These are phyloP conservation scores for Butyriboletus loyo DNA, from an alignment of 768 basidiomycete species.

Conservation along the genomic window DNA sequence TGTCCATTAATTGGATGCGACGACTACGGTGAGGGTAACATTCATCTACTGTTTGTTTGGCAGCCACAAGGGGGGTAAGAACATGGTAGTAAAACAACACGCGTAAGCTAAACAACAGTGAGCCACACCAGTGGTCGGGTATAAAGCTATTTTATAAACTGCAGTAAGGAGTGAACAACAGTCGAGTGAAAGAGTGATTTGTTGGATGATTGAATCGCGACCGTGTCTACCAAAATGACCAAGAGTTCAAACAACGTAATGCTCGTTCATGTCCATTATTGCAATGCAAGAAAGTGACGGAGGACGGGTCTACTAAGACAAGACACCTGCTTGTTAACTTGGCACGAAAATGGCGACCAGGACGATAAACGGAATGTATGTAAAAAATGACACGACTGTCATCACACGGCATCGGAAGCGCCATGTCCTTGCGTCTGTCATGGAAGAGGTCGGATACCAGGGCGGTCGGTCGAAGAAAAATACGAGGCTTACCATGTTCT, in stretches of 20 bases:
- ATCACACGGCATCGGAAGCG: slow-evolving; percentile 72
- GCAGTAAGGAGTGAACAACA: slow-evolving; percentile 21
- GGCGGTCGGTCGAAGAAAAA: background rate
- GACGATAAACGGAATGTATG: slow-evolving; percentile 77
- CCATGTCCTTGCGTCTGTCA: slow-evolving; percentile 69
- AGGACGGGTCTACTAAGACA: slow-evolving; percentile 9
- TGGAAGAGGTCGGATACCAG: slow-evolving; percentile 4
- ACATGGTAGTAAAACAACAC: slow-evolving; percentile 21
- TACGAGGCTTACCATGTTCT: slow-evolving; percentile 57
- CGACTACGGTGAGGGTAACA: background rate
- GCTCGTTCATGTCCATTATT: slow-evolving; percentile 17
- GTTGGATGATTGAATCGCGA: slow-evolving; percentile 8
- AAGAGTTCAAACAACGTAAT: slow-evolving; percentile 8
- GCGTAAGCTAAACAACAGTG: slow-evolving; percentile 21
- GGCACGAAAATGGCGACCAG: slow-evolving; percentile 63
- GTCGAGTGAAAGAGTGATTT: slow-evolving; percentile 20
- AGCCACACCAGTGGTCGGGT: slow-evolving; percentile 17
- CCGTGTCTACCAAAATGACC: slow-evolving; percentile 16
- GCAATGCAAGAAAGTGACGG: slow-evolving; percentile 25
- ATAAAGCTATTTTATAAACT: slow-evolving; percentile 30
- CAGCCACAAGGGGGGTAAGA: slow-evolving; percentile 7
- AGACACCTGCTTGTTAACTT: slow-evolving; percentile 25
- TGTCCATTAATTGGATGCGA: slow-evolving; percentile 28
- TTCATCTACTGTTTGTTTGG: slow-evolving; percentile 21
- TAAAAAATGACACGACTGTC: slow-evolving; percentile 63